Base-by-base conservation (phyloP, 352 stramenopile species). In the Pythium utonaiense region DNA sequence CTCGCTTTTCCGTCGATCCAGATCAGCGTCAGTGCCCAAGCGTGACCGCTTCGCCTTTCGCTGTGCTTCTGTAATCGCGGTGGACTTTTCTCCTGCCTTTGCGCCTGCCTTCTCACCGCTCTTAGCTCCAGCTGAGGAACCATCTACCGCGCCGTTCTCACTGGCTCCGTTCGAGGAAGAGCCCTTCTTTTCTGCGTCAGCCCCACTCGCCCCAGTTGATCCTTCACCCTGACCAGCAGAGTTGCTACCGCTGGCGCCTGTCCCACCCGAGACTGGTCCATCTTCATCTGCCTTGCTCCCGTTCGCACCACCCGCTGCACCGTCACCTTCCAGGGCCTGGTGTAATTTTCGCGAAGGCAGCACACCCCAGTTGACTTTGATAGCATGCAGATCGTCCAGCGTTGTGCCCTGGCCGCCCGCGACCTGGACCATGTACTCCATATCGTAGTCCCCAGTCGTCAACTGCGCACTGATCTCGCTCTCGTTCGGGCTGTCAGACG, bases 311-410 rank as follows among this genome's bases (percentile, higher is more conserved):
- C 28, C 55, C 9, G 64, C 63, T 22, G 64, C 57, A 0, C 41
- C 54, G 22, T 63, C 69, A 54, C 66, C 34, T 30, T 33, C 52
- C 8, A 66, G 50, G 10, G 67, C 66, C 3, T 87, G 67, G 14
- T 44, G 81, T 0, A 88, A 60, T 61, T 87, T 86, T 9, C 78
- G 70, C 10, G 81, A 62, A 0, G 82, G 78, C 8, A 93, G 57
- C 19, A 93, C 78, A 10, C 84, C 84, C 82, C 84, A 92, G 19
- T 78, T 74, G 8, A 93, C 66, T 16, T 73, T 74, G 50, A 93
- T 82, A 8, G 74, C 70, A 50, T 93, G 73, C 3, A 93, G 52
- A 67, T 87, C 78, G 14, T 86, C 73, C n/a, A 92, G 58, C 14
- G 74, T 89, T 25, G 28, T 56, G 19, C 67, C 69, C 6, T 72